Evolutionary conservation across 768 basidiomycete genomes (phyloP), one percentile per base, ranked within the genome.

Genomic region (Suillus placidus): DNA sequence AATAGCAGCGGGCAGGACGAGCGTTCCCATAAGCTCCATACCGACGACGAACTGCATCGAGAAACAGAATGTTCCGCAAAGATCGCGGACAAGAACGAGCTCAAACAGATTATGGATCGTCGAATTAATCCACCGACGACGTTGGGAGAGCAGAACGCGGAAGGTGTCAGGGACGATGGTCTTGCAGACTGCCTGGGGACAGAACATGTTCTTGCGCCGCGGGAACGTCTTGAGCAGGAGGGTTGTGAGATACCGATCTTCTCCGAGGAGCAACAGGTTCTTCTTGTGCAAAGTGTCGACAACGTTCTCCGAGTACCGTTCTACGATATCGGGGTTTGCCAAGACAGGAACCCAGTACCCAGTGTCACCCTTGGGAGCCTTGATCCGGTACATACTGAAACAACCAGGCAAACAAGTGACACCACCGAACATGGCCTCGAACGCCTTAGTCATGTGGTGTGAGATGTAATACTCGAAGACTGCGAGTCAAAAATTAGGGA

Each of bases 391-490:
- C 97, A 98, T 99, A 70, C 91, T 94, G 87, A 99, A 99, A 82
- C 97, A 99, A 69, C 97, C 97, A 30, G 97, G 97, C 69, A 99
- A 84, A 86, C 97, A 99, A 64, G 97, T 99, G 8, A 99, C 97
- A 84, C 97, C 95, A 73, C 97, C 97, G 72, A 99, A 99, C 90
- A 97, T 96, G 4, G 96, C 95, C 80, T 99, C 97, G 83, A 99
- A 99, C 4, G 97, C 97, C 83, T 99, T 99, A 45, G 95, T 97
- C 85, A 96, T 86, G 77, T 99, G 97, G 76, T 99, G 97, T 10
- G 97, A 98, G 80, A 98, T 97, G 83, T 99, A 99, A 79, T 99
- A 99, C 79, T 99, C 97, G 77, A 99, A 99, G 64, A 99, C 97
- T 98, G 70, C 18, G 6, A 64, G 66, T 65, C 6, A 23, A 38